Evolutionary conservation across 352 stramenopile species (phyloP).

Genomic region (Globisporangium camurandrum): DNA sequence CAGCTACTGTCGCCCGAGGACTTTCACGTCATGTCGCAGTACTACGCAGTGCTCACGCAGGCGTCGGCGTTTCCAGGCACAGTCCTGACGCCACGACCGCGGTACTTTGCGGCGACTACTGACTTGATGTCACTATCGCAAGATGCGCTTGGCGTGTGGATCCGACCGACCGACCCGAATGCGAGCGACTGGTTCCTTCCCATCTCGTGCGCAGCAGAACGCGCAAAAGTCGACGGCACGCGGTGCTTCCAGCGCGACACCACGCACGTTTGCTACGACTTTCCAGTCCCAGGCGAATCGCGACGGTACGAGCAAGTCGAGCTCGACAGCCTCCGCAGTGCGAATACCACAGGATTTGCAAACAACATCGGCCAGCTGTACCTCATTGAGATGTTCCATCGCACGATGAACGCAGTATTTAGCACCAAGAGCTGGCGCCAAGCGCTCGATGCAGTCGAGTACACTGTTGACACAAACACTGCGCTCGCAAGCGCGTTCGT

Average conservation of each 20-base stretch:
- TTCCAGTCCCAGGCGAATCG: constrained; percentile 15
- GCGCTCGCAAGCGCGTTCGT: constrained; percentile 18
- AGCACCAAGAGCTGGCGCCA: constrained; percentile 24
- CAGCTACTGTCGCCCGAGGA: constrained; percentile 20
- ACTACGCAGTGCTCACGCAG: constrained; percentile 30
- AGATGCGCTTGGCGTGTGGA: constrained; percentile 20
- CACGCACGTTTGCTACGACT: constrained; percentile 20
- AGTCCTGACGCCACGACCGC: constrained; percentile 16
- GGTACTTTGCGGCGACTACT: constrained; percentile 8
- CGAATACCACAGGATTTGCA: constrained; percentile 14
- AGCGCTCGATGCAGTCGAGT: constrained; percentile 18
- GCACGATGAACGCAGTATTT: constrained; percentile 18
- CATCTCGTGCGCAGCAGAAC: constrained; percentile 15
- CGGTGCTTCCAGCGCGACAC: constrained; percentile 19
- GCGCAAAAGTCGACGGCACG: constrained; percentile 17
- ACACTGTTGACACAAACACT: constrained; percentile 2
- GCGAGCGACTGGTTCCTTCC: constrained; percentile 17
- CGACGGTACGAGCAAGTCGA: constrained; percentile 11
- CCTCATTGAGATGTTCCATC: constrained; percentile 23
- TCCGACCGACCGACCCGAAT: constrained; percentile 14
- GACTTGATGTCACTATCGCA: constrained; percentile 2
- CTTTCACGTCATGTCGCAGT: constrained; percentile 17
- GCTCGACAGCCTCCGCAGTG: constrained; percentile 11
- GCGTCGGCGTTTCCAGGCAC: constrained; percentile 24
- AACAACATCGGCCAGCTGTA: constrained; percentile 23